These are phyloP conservation scores for Kazachstania sp. DNA, from an alignment of 1,139 yeast species.

Conservation along the genomic window DNA sequence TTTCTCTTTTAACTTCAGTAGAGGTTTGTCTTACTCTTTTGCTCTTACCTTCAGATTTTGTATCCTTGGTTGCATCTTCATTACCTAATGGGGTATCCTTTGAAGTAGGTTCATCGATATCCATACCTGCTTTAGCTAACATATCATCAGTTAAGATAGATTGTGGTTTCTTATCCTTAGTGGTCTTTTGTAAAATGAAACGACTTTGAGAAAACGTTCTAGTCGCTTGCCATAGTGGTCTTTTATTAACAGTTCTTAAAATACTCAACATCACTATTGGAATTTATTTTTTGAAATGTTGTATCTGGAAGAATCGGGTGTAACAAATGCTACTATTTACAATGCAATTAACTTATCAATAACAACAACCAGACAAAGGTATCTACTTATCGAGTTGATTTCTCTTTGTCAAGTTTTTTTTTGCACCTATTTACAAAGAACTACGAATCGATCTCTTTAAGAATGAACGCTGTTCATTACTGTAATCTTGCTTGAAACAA, in stretches of 20 bases:
- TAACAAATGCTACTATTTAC: neutral
- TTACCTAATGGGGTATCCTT: conserved; percentile 12
- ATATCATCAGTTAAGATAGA: conserved; percentile 74
- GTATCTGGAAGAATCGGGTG: neutral
- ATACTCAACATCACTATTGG: conserved; percentile 3
- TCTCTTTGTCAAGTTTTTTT: too few relatives aligned
- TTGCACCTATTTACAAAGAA: too few relatives aligned
- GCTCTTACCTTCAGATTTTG: conserved; percentile 10
- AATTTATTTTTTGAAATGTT: neutral
- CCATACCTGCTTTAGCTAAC: conserved; percentile 78
- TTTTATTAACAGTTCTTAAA: conserved; percentile 2
- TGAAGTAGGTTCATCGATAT: conserved; percentile 32
- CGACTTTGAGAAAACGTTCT: conserved; percentile 5
- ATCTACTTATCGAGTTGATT: too few relatives aligned
- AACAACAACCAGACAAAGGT: too few relatives aligned
- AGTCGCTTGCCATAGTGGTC: conserved; percentile 3
- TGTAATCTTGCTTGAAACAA: too few relatives aligned
- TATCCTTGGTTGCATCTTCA: conserved; percentile 12
- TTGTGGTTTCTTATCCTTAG: conserved; percentile 36
- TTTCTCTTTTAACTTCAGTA: conserved; percentile 55
- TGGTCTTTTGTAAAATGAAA: conserved; percentile 6
- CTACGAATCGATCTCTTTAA: too few relatives aligned
- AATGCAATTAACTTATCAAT: neutral
- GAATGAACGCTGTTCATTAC: too few relatives aligned
- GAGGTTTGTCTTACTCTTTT: conserved; percentile 53